Base-by-base conservation (phyloP, 352 stramenopile species). In the Salisapilia sapeloensis region DNA sequence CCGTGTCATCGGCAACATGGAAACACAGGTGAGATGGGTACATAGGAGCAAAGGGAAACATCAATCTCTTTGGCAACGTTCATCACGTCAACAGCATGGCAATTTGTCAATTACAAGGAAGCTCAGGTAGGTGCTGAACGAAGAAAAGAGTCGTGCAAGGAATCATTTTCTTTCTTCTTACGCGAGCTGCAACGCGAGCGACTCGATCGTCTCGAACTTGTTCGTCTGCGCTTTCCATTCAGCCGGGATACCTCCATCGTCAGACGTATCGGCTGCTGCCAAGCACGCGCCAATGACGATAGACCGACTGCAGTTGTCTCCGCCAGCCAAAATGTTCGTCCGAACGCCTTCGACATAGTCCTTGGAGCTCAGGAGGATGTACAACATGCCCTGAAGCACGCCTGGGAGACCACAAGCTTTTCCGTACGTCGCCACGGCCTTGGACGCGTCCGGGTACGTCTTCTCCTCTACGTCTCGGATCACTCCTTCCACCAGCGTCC, bases 251-350 rank as follows among this genome's bases (percentile, higher is more conserved):
- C 31, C 34, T 15, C 60, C 33, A 10, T 19, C 22, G 4, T 24
- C 24, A 21, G 45, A 27, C 28, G 39, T 32, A 0, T 37, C 38
- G 1, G 54, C 56, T 0, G 62, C 62, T 16, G 66, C 62, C 6
- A 49, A 38, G 24, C 62, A 40, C 22, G 66, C 66, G 19, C 66
- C 66, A 27, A 82, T 56, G 17, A 77, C 44, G 33, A 82, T 72
- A 16, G 62, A 53, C 17, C 66, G 60, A 18, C 66, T 77, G 47
- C 62, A 78, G 50, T 78, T 82, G 57, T 82, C 66, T 17, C 62
- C 62, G 13, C 66, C 66, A 0, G 66, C 60, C 19, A 62, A 13
- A 33, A 79, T 58, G 29, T 82, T 82, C 24, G 50, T 40, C 24
- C 59, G 57, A 24, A 82, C 24, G 1, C 62, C 57, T 18, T 66